phyloP scores from a whole-genome alignment of 176 grass and related monocot species.

The Puccinellia tenuiflora region DNA sequence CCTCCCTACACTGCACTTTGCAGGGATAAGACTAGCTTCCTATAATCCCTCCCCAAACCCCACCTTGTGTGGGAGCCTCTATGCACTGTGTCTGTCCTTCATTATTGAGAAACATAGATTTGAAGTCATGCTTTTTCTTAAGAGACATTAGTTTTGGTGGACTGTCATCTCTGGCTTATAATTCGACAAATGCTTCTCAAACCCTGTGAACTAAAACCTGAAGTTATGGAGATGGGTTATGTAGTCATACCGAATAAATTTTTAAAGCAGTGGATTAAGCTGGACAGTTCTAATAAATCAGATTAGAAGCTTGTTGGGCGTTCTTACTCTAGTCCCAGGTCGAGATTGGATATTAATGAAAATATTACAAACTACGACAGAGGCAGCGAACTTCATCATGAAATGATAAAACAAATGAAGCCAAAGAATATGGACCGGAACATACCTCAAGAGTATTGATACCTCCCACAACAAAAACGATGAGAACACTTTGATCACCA shows the following conservation, averaged over 20 bases:
- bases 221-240: background rate
- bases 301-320: background rate
- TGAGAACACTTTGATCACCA: slow-evolving; percentile 80
- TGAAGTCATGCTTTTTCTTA: background rate
- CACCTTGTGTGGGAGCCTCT: too few species aligned
- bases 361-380: background rate
- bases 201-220: background rate
- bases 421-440: background rate
- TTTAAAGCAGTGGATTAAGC: background rate
- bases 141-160: slow-evolving; percentile 8
- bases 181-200: background rate
- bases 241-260: background rate
- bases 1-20: too few species aligned
- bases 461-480: slow-evolving; percentile 90
- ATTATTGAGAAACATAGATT: background rate
- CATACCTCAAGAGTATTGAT: slow-evolving; percentile 87
- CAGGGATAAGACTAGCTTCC: too few species aligned
- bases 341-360: background rate
- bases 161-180: background rate
- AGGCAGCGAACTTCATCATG: background rate
- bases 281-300: background rate
- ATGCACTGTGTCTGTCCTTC: too few species aligned
- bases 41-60: too few species aligned
- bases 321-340: background rate
- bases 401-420: slow-evolving; percentile 8